Conservation (phyloP, 768 basidiomycete species). For the Tephrocybe sp. region DNA sequence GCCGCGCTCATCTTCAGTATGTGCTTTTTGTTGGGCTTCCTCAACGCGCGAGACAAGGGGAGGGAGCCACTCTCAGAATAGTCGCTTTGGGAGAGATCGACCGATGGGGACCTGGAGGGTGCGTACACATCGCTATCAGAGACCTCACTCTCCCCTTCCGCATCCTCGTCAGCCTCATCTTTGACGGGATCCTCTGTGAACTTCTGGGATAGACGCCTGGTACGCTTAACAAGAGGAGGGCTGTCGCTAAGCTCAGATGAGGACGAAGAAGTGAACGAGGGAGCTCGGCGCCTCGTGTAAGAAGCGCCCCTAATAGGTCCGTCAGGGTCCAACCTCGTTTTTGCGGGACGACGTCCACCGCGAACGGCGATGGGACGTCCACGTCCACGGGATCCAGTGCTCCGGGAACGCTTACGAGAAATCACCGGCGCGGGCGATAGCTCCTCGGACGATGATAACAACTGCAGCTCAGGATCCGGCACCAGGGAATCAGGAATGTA, state of each 20-base stretch:
- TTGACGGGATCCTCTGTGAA: background rate
- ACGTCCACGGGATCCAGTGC: background rate
- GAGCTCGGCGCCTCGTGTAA: conserved; percentile 8
- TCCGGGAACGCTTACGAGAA: conserved; percentile 13
- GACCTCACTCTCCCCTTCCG: conserved; percentile 15
- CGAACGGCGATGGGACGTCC: background rate
- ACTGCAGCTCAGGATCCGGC: background rate
- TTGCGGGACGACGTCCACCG: background rate
- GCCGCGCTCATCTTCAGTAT: conserved; percentile 19
- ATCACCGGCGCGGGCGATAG: background rate
- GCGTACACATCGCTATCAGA: conserved; percentile 19
- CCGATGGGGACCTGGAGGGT: conserved; percentile 22
- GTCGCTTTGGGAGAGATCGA: conserved; percentile 16
- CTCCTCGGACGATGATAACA: conserved; percentile 3
- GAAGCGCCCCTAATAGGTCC: background rate
- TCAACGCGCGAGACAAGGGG: background rate
- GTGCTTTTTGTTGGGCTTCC: conserved; percentile 11
- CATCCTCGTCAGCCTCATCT: background rate
- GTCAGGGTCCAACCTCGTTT: background rate
- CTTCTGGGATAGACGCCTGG: conserved; percentile 4
- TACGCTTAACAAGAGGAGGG: conserved; percentile 9
- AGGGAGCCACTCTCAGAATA: conserved; percentile 16
- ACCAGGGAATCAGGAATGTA: conserved; percentile 12
- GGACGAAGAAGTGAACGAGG: conserved; percentile 17
- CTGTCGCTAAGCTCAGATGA: conserved; percentile 8